Evolutionary conservation across 2,329 filamentous ascomycete species (phyloP), one percentile per base, ranked within the genome.

Genomic region (Rutstroemia sp.): DNA sequence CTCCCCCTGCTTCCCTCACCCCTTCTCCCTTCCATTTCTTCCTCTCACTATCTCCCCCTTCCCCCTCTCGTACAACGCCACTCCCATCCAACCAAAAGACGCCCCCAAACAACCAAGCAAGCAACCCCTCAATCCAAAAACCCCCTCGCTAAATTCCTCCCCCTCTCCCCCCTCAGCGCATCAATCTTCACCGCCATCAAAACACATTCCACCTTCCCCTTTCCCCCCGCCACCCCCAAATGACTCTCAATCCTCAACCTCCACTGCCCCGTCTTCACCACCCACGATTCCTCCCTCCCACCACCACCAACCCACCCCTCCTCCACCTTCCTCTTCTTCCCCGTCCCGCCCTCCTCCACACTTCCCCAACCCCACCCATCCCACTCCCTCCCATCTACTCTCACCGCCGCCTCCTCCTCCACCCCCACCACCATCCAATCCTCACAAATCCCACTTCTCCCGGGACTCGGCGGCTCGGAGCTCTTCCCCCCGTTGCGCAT

Each of bases 161-260:
- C 78, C 59, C 77, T 75, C 71, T 92, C 83, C 7, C 77, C 78
- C 53, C 78, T 86, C 63, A 84, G 80, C 0, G 85, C 87, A 63
- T 95, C 87, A 25, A 95, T 68, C 70, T 88, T 90, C 36, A 92
- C 87, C 0, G 84, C 88, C 16, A 87, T 77, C 50, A 95, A 77
- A 21, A 89, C 78, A 57, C 89, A 86, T 71, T 92, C 87, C 56
- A 86, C 76, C 2, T 75, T 75, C 39, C 74, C 75, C 65, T 78
- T 82, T 49, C 78, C 77, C 50, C 21, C 36, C n/a, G 47, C n/a
- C 14, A 8, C 38, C 91, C 87, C 1, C 2, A 81, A 51, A 10
- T 69, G 68, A 6, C 72, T 71, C 66, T 87, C 84, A 27, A 95
- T 81, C 44, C 81, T 77, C 62, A 91, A 68, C 57, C 86, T 76